Evolutionary conservation across 2,329 filamentous ascomycete genomes (phyloP).

Genomic region (Xylaria polymorpha): DNA sequence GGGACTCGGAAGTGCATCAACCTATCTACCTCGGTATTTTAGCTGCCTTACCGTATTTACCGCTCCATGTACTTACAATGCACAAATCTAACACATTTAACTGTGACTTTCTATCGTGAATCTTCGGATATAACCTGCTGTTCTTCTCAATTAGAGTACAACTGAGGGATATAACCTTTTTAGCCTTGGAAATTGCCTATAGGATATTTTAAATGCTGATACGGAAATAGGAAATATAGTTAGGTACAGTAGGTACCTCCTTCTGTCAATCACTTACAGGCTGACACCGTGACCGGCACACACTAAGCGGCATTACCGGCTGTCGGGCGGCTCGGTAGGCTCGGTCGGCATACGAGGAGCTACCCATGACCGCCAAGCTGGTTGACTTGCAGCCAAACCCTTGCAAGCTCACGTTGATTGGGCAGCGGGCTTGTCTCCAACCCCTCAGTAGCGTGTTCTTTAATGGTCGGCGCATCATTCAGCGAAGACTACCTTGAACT

Average conservation of each 20-base stretch:
- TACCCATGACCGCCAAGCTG: constrained; percentile 28
- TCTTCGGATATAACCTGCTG: no score
- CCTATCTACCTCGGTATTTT: no score
- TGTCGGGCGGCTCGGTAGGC: constrained; percentile 33
- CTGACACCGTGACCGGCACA: background rate
- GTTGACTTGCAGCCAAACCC: constrained; percentile 34
- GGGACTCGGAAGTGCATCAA: background rate
- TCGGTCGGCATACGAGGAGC: constrained; percentile 16
- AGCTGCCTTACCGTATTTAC: no score
- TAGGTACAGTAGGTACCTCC: no score
- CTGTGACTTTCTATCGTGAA: no score
- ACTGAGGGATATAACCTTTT: background rate
- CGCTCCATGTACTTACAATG: background rate
- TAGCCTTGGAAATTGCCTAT: background rate
- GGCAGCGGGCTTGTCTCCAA: background rate
- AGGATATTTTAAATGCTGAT: background rate
- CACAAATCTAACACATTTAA: background rate
- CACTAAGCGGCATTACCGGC: background rate
- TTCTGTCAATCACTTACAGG: background rate
- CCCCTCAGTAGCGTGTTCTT: constrained; percentile 6
- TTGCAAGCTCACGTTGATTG: constrained; percentile 13
- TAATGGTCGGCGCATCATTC: constrained; percentile 4
- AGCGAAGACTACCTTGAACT: background rate
- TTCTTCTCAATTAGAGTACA: no score
- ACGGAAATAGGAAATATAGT: no score